phyloP scores from a whole-genome alignment of 495 filamentous ascomycete species.

The Apodospora peruviana region DNA sequence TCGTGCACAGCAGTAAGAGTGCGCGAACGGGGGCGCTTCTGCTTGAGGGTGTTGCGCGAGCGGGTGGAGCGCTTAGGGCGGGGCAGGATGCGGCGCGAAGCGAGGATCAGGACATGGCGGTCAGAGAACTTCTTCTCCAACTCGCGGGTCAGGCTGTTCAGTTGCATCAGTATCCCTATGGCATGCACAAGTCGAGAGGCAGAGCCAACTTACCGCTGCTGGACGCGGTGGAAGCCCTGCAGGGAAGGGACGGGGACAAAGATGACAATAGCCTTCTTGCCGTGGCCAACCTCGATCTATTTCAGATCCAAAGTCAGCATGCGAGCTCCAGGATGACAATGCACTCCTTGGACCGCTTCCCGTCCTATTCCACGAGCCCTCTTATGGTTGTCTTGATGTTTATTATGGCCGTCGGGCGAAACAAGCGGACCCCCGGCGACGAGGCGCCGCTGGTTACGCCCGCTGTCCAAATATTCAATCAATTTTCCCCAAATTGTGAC shows the following conservation, averaged over 20 bases:
- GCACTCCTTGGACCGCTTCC: conserved; percentile 61
- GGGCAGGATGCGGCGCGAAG: conserved; percentile 96
- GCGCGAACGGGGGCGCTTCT: conserved; percentile 96
- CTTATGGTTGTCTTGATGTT: conserved; percentile 24
- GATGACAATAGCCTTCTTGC: conserved; percentile 99
- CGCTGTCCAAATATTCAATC: conserved; percentile 24
- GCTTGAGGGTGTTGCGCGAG: conserved; percentile 85
- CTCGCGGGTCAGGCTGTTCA: conserved; percentile 89
- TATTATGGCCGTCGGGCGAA: conserved; percentile 12
- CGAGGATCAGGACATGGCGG: conserved; percentile 98
- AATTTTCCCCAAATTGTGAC: conserved; percentile 23
- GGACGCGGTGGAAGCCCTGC: conserved; percentile 91
- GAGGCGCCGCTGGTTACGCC: conserved; percentile 14
- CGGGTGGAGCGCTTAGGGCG: conserved; percentile 94
- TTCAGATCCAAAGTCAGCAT: conserved; percentile 61
- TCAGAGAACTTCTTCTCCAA: conserved; percentile 99
- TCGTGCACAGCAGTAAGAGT: conserved; percentile 98
- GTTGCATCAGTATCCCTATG: neutral
- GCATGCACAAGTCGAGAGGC: neutral
- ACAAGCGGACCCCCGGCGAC: conserved; percentile 7
- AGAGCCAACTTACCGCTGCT: conserved; percentile 78
- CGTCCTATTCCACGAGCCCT: conserved; percentile 56
- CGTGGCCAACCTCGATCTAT: conserved; percentile 98
- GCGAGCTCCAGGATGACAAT: conserved; percentile 52
- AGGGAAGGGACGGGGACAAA: conserved; percentile 99